Conservation (phyloP, 768 basidiomycete species). For the Boletus tylopilopsis region DNA sequence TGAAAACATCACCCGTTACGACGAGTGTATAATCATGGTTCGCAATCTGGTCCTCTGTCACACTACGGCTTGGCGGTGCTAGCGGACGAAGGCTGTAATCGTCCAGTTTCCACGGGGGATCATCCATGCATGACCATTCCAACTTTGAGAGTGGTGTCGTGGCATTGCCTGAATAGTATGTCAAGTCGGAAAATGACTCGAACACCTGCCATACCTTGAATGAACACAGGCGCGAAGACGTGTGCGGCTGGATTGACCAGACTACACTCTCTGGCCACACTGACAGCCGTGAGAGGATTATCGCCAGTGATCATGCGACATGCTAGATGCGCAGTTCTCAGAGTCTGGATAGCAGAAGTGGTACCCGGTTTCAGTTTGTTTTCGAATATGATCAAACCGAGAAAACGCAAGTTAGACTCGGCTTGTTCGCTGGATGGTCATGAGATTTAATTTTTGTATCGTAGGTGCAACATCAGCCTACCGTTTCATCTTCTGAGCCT, state of each 20-base stretch:
- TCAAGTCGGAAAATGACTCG: background rate
- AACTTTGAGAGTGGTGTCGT: constrained; percentile 55
- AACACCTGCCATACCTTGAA: constrained; percentile 47
- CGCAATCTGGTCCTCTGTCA: constrained; percentile 67
- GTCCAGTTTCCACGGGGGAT: constrained; percentile 80
- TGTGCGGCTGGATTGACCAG: constrained; percentile 85
- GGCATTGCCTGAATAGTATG: constrained; percentile 45
- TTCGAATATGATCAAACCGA: constrained; percentile 96
- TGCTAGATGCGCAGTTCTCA: constrained; percentile 86
- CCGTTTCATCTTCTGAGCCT: constrained; percentile 96
- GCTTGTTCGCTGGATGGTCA: constrained; percentile 74
- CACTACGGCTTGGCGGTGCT: constrained; percentile 63
- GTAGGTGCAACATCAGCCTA: constrained; percentile 28
- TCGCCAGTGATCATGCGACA: constrained; percentile 99
- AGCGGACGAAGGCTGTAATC: constrained; percentile 83
- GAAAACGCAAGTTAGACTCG: constrained; percentile 83
- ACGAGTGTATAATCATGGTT: constrained; percentile 89
- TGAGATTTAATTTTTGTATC: constrained; percentile 5
- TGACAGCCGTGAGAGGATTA: constrained; percentile 94
- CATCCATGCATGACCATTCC: constrained; percentile 92
- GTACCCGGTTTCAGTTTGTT: constrained; percentile 96
- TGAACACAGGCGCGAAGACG: constrained; percentile 81
- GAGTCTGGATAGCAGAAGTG: constrained; percentile 80
- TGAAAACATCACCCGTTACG: constrained; percentile 92
- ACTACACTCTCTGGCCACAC: constrained; percentile 91